phyloP scores from a whole-genome alignment of 148 eudicot species.

The Rhododendron ferrugineum region DNA sequence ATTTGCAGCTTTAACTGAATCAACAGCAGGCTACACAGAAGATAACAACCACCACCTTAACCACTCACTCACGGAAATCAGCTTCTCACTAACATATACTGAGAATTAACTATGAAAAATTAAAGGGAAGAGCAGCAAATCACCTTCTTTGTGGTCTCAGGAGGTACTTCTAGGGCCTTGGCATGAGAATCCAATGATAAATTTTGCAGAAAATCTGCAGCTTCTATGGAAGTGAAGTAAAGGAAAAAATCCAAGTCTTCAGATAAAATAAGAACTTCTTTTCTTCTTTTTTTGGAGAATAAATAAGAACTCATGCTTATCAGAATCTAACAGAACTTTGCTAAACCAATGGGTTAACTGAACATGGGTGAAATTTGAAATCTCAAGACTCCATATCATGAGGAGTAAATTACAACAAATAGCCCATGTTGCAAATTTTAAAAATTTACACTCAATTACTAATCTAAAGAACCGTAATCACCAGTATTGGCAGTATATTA shows the following conservation, averaged over 20 bases:
- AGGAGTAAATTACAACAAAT: background rate
- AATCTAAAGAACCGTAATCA: background rate
- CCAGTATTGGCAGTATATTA: too few species aligned
- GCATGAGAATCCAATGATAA: slow-evolving; percentile 44
- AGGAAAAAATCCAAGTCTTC: background rate
- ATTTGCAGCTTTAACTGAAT: background rate
- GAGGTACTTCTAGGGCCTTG: slow-evolving; percentile 27
- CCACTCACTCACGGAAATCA: background rate
- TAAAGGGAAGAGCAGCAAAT: background rate
- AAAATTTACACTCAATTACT: background rate
- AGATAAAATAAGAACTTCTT: too few species aligned
- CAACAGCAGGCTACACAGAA: background rate
- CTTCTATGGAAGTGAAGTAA: slow-evolving; percentile 30
- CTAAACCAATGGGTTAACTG: background rate
- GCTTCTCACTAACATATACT: background rate
- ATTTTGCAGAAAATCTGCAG: slow-evolving; percentile 55
- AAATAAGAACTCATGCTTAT: background rate
- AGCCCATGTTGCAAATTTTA: background rate
- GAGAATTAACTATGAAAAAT: background rate
- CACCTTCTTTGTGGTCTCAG: slow-evolving; percentile 45
- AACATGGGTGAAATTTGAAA: background rate
- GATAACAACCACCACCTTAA: background rate
- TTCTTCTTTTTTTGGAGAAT: background rate
- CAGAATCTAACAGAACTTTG: background rate
- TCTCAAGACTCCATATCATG: background rate